These are phyloP conservation scores for Aureobasidium sp. DNA, from an alignment of 2,329 filamentous ascomycete species.

Conservation along the genomic window DNA sequence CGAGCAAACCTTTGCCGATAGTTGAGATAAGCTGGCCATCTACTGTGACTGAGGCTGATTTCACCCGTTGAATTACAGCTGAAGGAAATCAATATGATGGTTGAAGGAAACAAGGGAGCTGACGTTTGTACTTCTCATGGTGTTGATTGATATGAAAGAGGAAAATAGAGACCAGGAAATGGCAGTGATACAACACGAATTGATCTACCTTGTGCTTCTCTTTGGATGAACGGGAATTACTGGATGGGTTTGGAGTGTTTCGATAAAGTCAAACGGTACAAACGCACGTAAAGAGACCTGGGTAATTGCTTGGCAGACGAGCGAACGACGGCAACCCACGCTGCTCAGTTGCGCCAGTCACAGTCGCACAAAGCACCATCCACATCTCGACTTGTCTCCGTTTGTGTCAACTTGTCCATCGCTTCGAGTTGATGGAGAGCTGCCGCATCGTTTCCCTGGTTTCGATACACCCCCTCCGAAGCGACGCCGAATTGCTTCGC, in stretches of 20 bases:
- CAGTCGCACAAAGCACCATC: slow-evolving; percentile 9
- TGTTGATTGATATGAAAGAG: neutral
- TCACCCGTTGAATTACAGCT: slow-evolving; percentile 90
- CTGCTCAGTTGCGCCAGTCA: slow-evolving; percentile 1
- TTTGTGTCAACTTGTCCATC: slow-evolving; percentile 9
- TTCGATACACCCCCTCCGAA: neutral
- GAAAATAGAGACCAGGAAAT: neutral
- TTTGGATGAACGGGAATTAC: neutral
- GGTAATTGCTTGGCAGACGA: neutral
- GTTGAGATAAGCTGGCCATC: slow-evolving; percentile 84
- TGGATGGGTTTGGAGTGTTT: neutral
- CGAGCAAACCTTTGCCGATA: slow-evolving; percentile 82
- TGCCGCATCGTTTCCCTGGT: neutral
- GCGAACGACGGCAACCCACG: slow-evolving; percentile 6
- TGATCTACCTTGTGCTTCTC: slow-evolving; percentile 11
- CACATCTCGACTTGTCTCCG: slow-evolving; percentile 1
- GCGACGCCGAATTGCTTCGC: neutral
- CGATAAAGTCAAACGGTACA: slow-evolving; percentile 6
- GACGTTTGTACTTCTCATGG: slow-evolving; percentile 36
- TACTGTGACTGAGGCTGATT: slow-evolving; percentile 92
- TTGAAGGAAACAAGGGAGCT: neutral
- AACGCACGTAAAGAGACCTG: slow-evolving; percentile 3
- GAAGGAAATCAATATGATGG: slow-evolving; percentile 23
- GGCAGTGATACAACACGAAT: neutral
- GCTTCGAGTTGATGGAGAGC: slow-evolving; percentile 12